These are phyloP conservation scores for Melaleuca quinquenervia DNA, from an alignment of 345 rosid species.

Conservation along the genomic window DNA sequence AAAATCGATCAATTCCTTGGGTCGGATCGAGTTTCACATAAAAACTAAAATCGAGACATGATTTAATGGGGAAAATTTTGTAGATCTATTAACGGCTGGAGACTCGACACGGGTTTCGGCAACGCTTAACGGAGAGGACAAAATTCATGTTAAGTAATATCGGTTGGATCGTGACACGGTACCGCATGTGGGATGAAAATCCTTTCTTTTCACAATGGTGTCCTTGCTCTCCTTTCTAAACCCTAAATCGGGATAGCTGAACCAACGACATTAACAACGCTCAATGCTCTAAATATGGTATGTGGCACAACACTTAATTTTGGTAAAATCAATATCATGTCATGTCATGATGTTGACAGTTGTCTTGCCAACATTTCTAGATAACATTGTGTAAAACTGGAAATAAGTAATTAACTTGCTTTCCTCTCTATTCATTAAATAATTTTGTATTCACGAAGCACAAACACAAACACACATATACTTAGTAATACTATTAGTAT, in stretches of 20 bases:
- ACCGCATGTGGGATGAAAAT: neutral
- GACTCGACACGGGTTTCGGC: neutral
- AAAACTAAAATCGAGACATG: neutral
- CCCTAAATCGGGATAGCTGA: neutral
- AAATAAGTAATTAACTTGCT: neutral
- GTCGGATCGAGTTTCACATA: neutral
- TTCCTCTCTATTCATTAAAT: neutral
- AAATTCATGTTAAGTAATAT: neutral
- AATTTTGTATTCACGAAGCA: neutral
- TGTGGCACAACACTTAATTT: neutral
- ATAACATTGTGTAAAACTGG: neutral
- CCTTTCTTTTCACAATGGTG: neutral
- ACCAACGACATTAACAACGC: neutral
- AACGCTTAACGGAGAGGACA: neutral
- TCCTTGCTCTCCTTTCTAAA: neutral
- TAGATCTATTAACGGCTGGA: neutral
- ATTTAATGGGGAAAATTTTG: neutral
- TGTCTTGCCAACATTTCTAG: neutral
- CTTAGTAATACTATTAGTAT: no score
- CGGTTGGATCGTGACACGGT: neutral
- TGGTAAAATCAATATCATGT: neutral
- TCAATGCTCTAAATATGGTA: neutral
- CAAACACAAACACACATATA: neutral
- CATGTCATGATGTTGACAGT: rapidly evolving
- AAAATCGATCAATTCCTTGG: neutral